Base-by-base conservation (phyloP, 1,284 basidiomycete genomes). In the Golubevia sp. region DNA sequence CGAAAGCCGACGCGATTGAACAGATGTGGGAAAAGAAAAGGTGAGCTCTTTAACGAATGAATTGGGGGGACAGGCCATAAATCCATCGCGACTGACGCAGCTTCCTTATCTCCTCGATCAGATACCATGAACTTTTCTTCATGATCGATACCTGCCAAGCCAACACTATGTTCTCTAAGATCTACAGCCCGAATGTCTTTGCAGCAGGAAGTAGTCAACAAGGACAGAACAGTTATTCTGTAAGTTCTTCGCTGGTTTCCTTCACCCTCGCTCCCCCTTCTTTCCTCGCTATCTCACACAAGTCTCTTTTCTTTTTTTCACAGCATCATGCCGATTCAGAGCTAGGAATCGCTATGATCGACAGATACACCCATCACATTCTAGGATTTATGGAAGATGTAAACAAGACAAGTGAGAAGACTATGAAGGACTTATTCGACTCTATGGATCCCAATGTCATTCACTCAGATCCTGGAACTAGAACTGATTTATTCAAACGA, bases 121-220 rank as follows among this genome's bases (percentile, higher is more conserved):
- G 80, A 23, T 83, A 83, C 65, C 73, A 82, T 58, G 73, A 83
- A 62, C 67, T 83, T n/a, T 73, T 83, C 56, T 77, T 83, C 61
- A 81, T 83, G 76, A 68, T 82, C 34, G 80, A 83, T 56, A 83
- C 80, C 2, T 83, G 80, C 38, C 80, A 83, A 62, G 80, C 80
- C 6, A 77, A 74, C 58, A 78, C 79, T 3, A 74, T 83, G 65
- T 75, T 76, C 60, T 61, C 65, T 49, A 62, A 64, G 20, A 72
- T 83, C 55, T 83, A 83, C 70, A 63, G 58, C 3, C 80, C 80
- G 27, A 79, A 82, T 60, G 77, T 83, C 2, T 64, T 83, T 2
- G 80, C 78, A 0, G 72, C 74, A 2, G 79, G 79, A 11, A 74
- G 71, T 53, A 67, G 67, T 48, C 48, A 58, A 13, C 75, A 74